Conservation (phyloP, 2,329 filamentous ascomycete species). For the Aspergillus vadensis region DNA sequence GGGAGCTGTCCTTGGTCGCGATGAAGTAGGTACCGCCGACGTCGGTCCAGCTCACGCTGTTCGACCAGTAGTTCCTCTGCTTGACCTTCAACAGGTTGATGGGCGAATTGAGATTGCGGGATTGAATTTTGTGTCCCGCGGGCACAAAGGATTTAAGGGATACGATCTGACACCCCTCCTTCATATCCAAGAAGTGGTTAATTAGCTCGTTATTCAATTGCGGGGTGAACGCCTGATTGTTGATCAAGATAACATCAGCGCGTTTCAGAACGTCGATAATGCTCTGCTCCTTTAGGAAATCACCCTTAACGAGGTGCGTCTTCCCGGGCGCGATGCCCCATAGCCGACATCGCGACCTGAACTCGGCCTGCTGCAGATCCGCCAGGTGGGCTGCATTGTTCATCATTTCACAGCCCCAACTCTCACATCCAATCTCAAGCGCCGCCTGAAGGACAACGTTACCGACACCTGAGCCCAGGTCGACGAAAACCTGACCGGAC, state of each 20-base stretch:
- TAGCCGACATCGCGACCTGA: constrained; percentile 77
- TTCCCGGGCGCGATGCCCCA: constrained; percentile 84
- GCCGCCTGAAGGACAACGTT: constrained; percentile 95
- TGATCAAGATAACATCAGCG: constrained; percentile 94
- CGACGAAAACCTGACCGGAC: constrained; percentile 84
- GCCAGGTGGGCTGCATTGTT: constrained; percentile 82
- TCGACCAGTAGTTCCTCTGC: constrained; percentile 67
- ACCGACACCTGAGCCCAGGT: constrained; percentile 92
- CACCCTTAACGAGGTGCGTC: constrained; percentile 77
- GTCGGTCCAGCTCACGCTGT: constrained; percentile 86
- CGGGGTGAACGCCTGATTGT: constrained; percentile 95
- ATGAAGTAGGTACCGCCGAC: constrained; percentile 84
- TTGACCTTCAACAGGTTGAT: constrained; percentile 79
- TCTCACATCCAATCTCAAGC: constrained; percentile 88
- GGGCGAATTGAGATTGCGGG: constrained; percentile 75
- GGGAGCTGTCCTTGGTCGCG: constrained; percentile 71
- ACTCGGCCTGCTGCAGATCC: constrained; percentile 77
- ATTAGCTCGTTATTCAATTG: constrained; percentile 81
- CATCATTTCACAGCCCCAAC: constrained; percentile 97
- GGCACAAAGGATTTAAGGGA: constrained; percentile 91
- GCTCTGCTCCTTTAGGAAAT: constrained; percentile 73
- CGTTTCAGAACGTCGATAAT: constrained; percentile 74
- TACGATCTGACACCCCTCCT: constrained; percentile 84
- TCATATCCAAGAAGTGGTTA: constrained; percentile 89
- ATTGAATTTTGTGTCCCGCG: constrained; percentile 72